Conservation (phyloP, 2,329 filamentous ascomycete species). For the Colletotrichum sp. region DNA sequence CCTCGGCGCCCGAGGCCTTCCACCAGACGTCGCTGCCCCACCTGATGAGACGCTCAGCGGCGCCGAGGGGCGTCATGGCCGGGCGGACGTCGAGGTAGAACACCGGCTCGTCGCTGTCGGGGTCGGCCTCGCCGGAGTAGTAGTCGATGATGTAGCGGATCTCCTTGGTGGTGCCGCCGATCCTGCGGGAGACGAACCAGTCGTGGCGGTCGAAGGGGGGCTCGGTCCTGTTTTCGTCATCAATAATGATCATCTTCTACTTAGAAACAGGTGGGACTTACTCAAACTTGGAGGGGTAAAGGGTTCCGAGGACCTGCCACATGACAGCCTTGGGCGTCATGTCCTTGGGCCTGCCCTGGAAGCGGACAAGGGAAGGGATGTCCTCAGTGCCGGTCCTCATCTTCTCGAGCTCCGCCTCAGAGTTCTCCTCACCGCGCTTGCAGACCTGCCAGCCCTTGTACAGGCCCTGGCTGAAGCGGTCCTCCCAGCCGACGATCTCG, state of each 20-base stretch:
- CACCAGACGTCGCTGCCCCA: conserved; percentile 97
- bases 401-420: conserved; percentile 46
- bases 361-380: conserved; percentile 79
- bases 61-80: conserved; percentile 80
- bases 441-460: conserved; percentile 75
- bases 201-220: conserved; percentile 97
- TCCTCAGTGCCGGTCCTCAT: conserved; percentile 58
- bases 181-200: conserved; percentile 85
- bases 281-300: conserved; percentile 80
- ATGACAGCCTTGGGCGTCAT: conserved; percentile 91
- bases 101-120: conserved; percentile 85
- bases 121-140: conserved; percentile 83
- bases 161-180: conserved; percentile 72
- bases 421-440: conserved; percentile 73
- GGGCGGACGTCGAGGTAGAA: conserved; percentile 96
- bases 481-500: conserved; percentile 94
- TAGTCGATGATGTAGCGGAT: conserved; percentile 97
- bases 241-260: too few species aligned
- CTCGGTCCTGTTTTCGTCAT: conserved; percentile 59
- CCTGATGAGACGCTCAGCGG: conserved; percentile 80
- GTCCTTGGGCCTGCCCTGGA: conserved; percentile 88
- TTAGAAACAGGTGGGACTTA: too few species aligned
- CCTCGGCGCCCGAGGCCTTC: conserved; percentile 78
- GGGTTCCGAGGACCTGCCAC: conserved; percentile 76
- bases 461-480: conserved; percentile 79